Conservation (phyloP, 257 asterid species). For the Solanum infundibuliforme region DNA sequence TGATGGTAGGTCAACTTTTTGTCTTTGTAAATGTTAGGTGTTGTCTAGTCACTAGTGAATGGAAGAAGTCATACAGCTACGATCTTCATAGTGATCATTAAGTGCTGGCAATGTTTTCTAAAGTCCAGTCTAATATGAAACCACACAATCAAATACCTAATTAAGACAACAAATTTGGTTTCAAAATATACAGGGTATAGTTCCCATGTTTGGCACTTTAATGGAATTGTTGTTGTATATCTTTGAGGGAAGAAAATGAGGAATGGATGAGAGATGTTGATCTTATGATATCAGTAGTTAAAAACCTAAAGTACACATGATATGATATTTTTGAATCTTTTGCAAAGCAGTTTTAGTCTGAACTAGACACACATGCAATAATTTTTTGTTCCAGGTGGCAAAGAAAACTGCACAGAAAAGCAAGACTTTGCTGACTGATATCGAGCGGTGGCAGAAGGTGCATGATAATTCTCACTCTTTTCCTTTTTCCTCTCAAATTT, state of each 20-base stretch:
- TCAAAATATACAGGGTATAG: neutral
- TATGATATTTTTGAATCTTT: neutral
- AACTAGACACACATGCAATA: neutral
- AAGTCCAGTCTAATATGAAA: neutral
- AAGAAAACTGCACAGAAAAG: slow-evolving; percentile 89
- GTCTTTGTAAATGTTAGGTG: neutral
- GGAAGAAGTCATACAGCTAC: neutral
- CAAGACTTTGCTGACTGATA: slow-evolving; percentile 76
- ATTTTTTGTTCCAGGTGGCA: slow-evolving; percentile 53
- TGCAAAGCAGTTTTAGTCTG: neutral
- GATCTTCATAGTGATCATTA: neutral
- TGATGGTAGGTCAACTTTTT: neutral
- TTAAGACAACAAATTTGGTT: neutral
- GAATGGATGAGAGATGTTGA: neutral
- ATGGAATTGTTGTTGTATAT: neutral
- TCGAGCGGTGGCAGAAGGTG: slow-evolving; percentile 96
- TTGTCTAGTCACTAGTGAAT: neutral
- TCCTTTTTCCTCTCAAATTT: slow-evolving; percentile 2
- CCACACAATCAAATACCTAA: neutral
- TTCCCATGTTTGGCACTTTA: neutral
- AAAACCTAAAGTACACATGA: neutral
- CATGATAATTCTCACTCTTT: neutral
- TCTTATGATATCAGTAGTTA: neutral
- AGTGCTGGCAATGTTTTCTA: neutral
- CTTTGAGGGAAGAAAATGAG: neutral